Percentiles rank a stretch among this genome's conserved stretches.
These are phyloP conservation scores for Excoecaria agallocha DNA, from an alignment of 345 rosid species.

Conservation along the genomic window DNA sequence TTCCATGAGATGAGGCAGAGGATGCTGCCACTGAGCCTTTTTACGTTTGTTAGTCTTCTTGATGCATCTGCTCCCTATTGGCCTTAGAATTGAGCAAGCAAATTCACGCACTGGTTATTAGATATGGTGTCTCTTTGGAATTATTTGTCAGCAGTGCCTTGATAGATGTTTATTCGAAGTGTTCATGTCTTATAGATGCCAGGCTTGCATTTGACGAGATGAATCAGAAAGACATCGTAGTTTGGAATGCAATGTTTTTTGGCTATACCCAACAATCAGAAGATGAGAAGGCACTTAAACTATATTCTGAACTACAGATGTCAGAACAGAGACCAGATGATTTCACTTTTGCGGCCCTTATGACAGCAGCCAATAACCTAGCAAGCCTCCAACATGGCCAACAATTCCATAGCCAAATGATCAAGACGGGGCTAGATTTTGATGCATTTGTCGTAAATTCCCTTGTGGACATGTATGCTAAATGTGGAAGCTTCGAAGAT, in stretches of 20 bases:
- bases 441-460: slow-evolving; percentile 59
- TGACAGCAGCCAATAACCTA: slow-evolving; percentile 61
- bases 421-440: slow-evolving; percentile 42
- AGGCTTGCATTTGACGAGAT: slow-evolving; percentile 62
- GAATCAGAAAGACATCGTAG: slow-evolving; percentile 63
- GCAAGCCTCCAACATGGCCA: slow-evolving; percentile 63
- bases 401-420: slow-evolving; percentile 56
- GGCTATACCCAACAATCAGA: slow-evolving; percentile 61
- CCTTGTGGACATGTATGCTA: slow-evolving; percentile 71
- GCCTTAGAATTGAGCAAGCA: slow-evolving; percentile 53
- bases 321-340: slow-evolving; percentile 52
- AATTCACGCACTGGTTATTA: slow-evolving; percentile 63
- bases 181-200: slow-evolving; percentile 47
- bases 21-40: slow-evolving; percentile 46
- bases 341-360: slow-evolving; percentile 59
- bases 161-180: slow-evolving; percentile 65
- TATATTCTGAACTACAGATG: slow-evolving; percentile 45
- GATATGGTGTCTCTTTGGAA: slow-evolving; percentile 46
- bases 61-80: slow-evolving; percentile 53
- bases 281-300: slow-evolving; percentile 60
- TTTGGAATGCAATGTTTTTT: slow-evolving; percentile 75
- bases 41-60: slow-evolving; percentile 77
- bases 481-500: slow-evolving; percentile 65
- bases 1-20: slow-evolving; percentile 55
- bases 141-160: slow-evolving; percentile 58